phyloP scores from a whole-genome alignment of 2,329 filamentous ascomycete genomes.

The Lecanosticta acicola region DNA sequence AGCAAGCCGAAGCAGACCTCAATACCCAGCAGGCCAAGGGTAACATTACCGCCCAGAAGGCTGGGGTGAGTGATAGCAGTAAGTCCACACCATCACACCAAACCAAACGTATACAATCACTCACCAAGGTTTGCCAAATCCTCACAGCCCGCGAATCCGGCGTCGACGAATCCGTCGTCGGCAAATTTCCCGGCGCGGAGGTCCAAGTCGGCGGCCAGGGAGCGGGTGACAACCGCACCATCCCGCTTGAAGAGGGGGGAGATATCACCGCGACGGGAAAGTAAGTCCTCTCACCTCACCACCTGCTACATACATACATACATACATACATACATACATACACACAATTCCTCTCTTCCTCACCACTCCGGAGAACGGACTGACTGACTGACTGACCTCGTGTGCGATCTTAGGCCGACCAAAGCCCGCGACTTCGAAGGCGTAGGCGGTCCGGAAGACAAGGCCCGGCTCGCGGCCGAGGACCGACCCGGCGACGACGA shows the following conservation, averaged over 20 bases:
- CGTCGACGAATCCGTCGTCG: constrained; percentile 38
- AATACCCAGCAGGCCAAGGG: constrained; percentile 39
- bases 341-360: too few species aligned
- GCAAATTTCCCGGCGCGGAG: constrained; percentile 42
- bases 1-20: constrained; percentile 46
- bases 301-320: too few species aligned
- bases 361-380: too few species aligned
- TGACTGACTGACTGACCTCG: too few species aligned
- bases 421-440: constrained; percentile 48
- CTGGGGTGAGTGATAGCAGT: constrained; percentile 2
- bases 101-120: too few species aligned
- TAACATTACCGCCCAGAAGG: constrained; percentile 11
- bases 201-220: constrained; percentile 44
- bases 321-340: too few species aligned
- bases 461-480: constrained; percentile 35
- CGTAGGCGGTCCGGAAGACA: constrained; percentile 44
- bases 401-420: constrained; percentile 31
- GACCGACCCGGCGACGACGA: constrained; percentile 38
- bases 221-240: constrained; percentile 44
- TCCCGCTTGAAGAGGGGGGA: constrained; percentile 44
- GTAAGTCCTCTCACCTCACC: too few species aligned
- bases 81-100: background rate
- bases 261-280: constrained; percentile 37
- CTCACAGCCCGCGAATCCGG: constrained; percentile 42
- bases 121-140: background rate